These are phyloP conservation scores for sorghum (Sorghum bicolor) DNA, from an alignment of 176 grass and related monocot species.

Conservation along the genomic window DNA sequence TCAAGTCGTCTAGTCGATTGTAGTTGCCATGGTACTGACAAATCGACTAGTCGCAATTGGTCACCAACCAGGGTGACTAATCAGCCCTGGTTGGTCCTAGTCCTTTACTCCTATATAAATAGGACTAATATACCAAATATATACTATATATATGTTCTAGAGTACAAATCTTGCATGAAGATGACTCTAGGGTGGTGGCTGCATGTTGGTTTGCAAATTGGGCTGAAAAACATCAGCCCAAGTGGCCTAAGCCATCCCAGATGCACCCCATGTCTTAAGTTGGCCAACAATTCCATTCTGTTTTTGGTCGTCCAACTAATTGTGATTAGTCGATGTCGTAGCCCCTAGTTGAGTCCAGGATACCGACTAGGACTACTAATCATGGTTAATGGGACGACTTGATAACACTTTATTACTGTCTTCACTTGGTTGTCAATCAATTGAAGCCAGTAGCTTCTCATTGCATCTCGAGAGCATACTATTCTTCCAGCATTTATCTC, in stretches of 20 bases:
- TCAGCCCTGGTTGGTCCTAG: background rate
- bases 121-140: background rate
- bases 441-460: background rate
- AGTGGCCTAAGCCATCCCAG: too few relatives aligned
- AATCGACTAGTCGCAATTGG: background rate
- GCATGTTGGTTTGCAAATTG: background rate
- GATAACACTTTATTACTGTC: background rate
- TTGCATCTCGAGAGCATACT: background rate
- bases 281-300: too few relatives aligned
- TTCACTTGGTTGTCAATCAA: background rate
- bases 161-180: background rate
- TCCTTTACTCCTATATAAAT: background rate
- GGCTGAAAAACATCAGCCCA: background rate
- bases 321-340: too few relatives aligned
- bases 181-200: background rate
- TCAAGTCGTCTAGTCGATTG: background rate
- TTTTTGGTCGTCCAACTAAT: too few relatives aligned
- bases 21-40: background rate
- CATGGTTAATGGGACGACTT: background rate
- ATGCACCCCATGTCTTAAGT: too few relatives aligned
- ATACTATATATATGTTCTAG: background rate
- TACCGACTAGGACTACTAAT: background rate
- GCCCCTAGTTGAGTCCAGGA: background rate
- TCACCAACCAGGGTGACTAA: background rate
- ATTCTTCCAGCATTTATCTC: background rate